Conservation (phyloP, 331 rosid genomes). For the Acacia concinna region DNA sequence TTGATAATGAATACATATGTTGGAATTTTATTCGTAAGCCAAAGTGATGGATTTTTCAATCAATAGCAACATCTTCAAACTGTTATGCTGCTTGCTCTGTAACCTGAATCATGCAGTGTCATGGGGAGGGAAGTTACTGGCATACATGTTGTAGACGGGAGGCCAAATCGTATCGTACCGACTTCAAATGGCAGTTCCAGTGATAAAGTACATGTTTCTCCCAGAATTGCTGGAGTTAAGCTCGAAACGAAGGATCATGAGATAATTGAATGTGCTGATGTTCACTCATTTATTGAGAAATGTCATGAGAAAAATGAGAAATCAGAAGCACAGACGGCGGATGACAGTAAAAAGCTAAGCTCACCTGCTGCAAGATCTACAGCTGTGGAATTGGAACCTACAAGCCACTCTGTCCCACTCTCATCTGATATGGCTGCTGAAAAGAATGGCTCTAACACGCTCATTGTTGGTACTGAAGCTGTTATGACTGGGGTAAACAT, state of each 20-base stretch:
- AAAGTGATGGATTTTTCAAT: constrained; percentile 2
- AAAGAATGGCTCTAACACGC: constrained; percentile 42
- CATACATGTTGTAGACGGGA: constrained; percentile 47
- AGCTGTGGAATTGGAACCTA: constrained; percentile 44
- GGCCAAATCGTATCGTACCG: constrained; percentile 43
- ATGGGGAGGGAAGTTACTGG: constrained; percentile 92
- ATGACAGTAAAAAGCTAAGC: constrained; percentile 43
- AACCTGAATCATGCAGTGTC: constrained; percentile 50
- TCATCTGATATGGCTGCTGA: constrained; percentile 54
- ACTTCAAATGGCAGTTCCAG: constrained; percentile 47
- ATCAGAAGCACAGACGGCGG: constrained; percentile 40
- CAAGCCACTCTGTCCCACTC: constrained; percentile 50
- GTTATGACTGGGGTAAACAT: constrained; percentile 33
- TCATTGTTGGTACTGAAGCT: constrained; percentile 48
- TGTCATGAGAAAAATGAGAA: constrained; percentile 53
- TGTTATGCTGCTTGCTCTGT: constrained; percentile 18
- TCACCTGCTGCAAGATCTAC: constrained; percentile 48
- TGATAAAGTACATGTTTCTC: constrained; percentile 60
- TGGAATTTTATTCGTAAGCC: constrained; percentile 6
- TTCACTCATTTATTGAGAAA: constrained; percentile 42
- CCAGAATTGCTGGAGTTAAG: constrained; percentile 62
- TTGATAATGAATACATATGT: not conserved
- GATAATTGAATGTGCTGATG: constrained; percentile 61
- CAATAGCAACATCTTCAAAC: constrained; percentile 4
- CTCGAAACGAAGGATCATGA: constrained; percentile 60